Percentiles rank a stretch among this genome's conserved stretches.
These are phyloP conservation scores for Coniochaeta hoffmannii DNA, from an alignment of 2,329 filamentous ascomycete genomes.

Conservation along the genomic window DNA sequence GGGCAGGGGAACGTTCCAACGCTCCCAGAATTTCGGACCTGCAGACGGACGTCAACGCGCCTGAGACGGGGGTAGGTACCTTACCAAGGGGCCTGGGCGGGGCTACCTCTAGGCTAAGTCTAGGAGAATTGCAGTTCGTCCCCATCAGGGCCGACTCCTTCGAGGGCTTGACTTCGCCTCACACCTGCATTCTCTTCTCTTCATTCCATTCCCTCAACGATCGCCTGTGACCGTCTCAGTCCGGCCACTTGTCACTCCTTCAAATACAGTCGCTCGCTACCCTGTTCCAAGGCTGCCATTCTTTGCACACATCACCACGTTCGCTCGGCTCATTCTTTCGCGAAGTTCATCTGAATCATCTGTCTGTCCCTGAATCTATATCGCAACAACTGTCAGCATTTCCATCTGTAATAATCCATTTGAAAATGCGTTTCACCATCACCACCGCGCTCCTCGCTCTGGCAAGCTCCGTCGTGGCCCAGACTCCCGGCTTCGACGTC, in stretches of 20 bases:
- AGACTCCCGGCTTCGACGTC: conserved; percentile 48
- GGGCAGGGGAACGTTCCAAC: too few relatives aligned
- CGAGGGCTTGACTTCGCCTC: conserved; percentile 1
- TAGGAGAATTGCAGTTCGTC: not conserved
- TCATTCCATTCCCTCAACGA: not conserved
- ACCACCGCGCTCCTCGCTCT: conserved; percentile 38
- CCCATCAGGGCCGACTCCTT: not conserved
- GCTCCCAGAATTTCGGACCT: not conserved
- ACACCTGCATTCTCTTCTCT: not conserved
- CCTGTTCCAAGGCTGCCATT: not conserved
- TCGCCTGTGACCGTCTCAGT: conserved; percentile 29
- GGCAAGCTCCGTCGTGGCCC: conserved; percentile 40
- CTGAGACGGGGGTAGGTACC: not conserved
- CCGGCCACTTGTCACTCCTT: conserved; percentile 4
- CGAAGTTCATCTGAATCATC: not conserved
- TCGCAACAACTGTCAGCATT: not conserved
- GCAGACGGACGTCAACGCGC: not conserved
- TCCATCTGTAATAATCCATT: conserved; percentile 3
- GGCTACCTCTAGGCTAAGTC: too few relatives aligned
- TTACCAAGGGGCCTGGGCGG: not conserved
- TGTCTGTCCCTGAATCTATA: not conserved
- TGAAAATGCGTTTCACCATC: conserved; percentile 48
- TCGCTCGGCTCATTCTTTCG: not conserved
- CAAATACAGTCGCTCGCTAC: not conserved
- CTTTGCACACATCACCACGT: not conserved